A percentile compares a stretch with the other conserved stretches of the same genome.
These are phyloP conservation scores for Guadua angustifolia DNA, from an alignment of 176 grass and related monocot genomes.

Conservation along the genomic window DNA sequence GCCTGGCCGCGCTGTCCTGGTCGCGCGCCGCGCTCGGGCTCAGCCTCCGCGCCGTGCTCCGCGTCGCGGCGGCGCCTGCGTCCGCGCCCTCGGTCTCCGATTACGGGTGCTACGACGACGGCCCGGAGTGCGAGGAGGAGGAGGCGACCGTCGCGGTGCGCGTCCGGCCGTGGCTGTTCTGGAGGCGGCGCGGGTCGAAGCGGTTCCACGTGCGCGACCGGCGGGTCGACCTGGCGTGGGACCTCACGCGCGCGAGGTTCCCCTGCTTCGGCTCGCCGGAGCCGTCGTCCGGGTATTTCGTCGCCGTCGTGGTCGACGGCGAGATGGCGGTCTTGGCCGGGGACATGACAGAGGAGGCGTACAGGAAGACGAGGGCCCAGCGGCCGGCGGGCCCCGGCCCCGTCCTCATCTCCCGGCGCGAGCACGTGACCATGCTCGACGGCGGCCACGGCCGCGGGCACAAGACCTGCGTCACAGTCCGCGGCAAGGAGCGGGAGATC, in stretches of 20 bases:
- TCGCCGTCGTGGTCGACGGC: slow-evolving; percentile 68
- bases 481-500: slow-evolving; percentile 78
- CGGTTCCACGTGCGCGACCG: slow-evolving; percentile 54
- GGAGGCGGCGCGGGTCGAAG: slow-evolving; percentile 71
- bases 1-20: slow-evolving; percentile 82
- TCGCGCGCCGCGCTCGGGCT: slow-evolving; percentile 75
- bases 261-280: slow-evolving; percentile 54
- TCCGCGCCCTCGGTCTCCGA: slow-evolving; percentile 37
- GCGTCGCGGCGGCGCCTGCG: slow-evolving; percentile 39
- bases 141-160: slow-evolving; percentile 52
- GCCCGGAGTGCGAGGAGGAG: slow-evolving; percentile 46
- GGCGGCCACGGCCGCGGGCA: slow-evolving; percentile 34
- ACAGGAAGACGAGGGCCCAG: slow-evolving; percentile 60
- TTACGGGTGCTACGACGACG: slow-evolving; percentile 42
- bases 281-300: slow-evolving; percentile 72
- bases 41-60: slow-evolving; percentile 74
- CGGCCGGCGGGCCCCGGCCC: slow-evolving; percentile 17
- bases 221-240: slow-evolving; percentile 69
- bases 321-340: slow-evolving; percentile 78
- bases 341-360: slow-evolving; percentile 78
- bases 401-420: slow-evolving; percentile 61
- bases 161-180: slow-evolving; percentile 73
- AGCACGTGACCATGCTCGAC: slow-evolving; percentile 71
- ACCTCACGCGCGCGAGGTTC: slow-evolving; percentile 76
- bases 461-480: slow-evolving; percentile 67